Percentiles rank a stretch among this genome's conserved stretches.
phyloP scores from a whole-genome alignment of 192 early-diverging fungal genomes.

The Linnemannia schmuckeri region DNA sequence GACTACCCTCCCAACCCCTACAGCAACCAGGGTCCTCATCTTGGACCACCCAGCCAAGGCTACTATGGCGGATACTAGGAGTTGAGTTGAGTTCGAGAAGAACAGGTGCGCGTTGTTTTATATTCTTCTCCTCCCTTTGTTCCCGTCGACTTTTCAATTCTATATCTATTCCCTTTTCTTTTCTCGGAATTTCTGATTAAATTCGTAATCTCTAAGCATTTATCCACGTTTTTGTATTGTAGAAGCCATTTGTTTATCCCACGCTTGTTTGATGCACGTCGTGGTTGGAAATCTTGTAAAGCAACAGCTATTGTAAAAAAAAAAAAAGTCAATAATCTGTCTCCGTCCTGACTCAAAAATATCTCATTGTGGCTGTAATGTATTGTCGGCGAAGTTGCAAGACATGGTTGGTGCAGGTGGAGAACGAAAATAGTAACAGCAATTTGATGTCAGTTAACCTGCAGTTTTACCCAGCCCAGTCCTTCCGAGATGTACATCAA shows the following conservation, averaged over 20 bases:
- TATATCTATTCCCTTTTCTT: background rate
- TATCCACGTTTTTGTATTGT: background rate
- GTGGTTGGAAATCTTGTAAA: background rate
- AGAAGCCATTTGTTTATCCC: background rate
- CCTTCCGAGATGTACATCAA: background rate
- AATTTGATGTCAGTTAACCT: background rate
- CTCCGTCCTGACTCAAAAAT: background rate
- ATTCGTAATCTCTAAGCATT: too few species aligned
- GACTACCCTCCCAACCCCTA: slow-evolving; percentile 20
- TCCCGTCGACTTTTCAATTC: background rate
- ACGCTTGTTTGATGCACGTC: background rate
- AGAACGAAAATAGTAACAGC: background rate
- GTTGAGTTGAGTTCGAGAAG: background rate
- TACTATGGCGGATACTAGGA: slow-evolving; percentile 26
- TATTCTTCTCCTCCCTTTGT: background rate
- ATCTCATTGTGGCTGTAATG: too few species aligned
- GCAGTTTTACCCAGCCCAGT: background rate
- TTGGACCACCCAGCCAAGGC: slow-evolving; percentile 4
- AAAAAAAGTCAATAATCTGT: background rate
- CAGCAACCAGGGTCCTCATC: background rate
- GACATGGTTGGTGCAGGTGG: background rate
- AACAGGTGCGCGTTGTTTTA: background rate
- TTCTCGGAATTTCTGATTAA: too few species aligned
- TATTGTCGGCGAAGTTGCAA: background rate
- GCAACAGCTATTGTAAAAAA: background rate